Base-by-base conservation (phyloP, 805 yeast genomes). In the Candida palmyrensis region DNA sequence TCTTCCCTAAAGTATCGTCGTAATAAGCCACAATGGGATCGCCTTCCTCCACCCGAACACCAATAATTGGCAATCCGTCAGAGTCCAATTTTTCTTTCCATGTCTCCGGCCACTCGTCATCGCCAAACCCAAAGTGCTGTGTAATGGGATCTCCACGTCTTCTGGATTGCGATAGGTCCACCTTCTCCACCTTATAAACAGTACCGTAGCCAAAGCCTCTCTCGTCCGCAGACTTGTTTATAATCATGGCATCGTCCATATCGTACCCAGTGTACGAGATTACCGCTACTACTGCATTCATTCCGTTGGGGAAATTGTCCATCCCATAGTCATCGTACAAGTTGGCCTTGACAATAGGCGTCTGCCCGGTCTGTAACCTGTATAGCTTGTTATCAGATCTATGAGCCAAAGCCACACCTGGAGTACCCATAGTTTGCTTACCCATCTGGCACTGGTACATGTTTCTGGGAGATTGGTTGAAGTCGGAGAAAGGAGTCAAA, bases 371-470 rank as follows among this genome's bases (percentile, higher is more conserved):
- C 63, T 92, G 98, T 47, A 92, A 68, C 49, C 90, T 79, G 64
- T 92, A 92, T 39, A 92, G 66, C 59, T 90, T 92, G 68, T 92
- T 92, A 60, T 92, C 98, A 1, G 96, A 83, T 61, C 98, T 77
- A 59, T 88, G 95, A 28, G 69, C 75, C 35, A 90, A 68, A 0
- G 95, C 97, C 43, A 92, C 96, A 66, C 97, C 97, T 6, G 98
- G 98, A 4, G 98, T 92, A 63, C 98, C 98, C 98, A 92, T 92
- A 14, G 98, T 90, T 70, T 92, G 98, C 68, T 92, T 92, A 77
- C 97, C 97, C 98, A 92, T 92, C 73, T 92, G 98, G 67, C 98
- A 92, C 69, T 92, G 98, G 61, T 92, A 92, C 97, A 92, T 92
- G 60, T 92, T 92, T 78, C 98, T 84, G 53, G 98, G 98, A 18